Percentiles rank a stretch among this genome's conserved stretches.
Conservation (phyloP, 192 early-diverging fungal species). For the Geranomyces michiganensis region DNA sequence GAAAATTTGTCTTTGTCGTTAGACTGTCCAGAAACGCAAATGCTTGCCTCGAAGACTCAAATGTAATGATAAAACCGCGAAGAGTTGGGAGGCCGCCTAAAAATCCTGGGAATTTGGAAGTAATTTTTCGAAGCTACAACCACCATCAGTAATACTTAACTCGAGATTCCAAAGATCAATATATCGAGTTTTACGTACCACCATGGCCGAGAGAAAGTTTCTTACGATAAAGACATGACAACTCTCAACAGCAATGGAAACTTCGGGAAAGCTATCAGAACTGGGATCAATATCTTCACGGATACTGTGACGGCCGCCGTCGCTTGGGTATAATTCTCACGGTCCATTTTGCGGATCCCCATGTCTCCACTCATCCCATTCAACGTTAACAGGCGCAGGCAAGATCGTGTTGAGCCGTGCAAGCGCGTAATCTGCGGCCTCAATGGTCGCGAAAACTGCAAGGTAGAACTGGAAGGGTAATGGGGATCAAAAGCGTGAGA, state of each 20-base stretch:
- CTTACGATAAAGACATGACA: slow-evolving; percentile 19
- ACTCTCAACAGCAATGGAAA: slow-evolving; percentile 17
- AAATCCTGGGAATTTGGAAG: background rate
- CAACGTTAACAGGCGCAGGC: background rate
- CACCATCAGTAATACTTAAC: background rate
- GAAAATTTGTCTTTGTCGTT: slow-evolving; percentile 18
- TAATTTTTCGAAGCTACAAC: background rate
- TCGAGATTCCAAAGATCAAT: no score
- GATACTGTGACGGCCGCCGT: background rate
- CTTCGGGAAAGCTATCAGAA: slow-evolving; percentile 28
- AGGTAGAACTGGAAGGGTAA: no score
- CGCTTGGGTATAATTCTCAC: background rate
- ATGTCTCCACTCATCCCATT: background rate
- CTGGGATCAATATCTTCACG: background rate
- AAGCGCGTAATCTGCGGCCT: background rate
- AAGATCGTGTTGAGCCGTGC: background rate
- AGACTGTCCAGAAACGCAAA: slow-evolving; percentile 8
- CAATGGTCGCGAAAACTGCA: no score
- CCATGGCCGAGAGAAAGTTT: slow-evolving; percentile 3
- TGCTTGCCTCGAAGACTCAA: background rate
- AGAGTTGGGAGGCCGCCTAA: background rate
- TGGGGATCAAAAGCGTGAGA: background rate
- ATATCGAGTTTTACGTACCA: no score
- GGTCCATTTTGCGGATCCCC: background rate
- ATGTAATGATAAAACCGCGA: slow-evolving; percentile 20